phyloP scores from a whole-genome alignment of 805 yeast species.

The Candida sanyiensis region DNA sequence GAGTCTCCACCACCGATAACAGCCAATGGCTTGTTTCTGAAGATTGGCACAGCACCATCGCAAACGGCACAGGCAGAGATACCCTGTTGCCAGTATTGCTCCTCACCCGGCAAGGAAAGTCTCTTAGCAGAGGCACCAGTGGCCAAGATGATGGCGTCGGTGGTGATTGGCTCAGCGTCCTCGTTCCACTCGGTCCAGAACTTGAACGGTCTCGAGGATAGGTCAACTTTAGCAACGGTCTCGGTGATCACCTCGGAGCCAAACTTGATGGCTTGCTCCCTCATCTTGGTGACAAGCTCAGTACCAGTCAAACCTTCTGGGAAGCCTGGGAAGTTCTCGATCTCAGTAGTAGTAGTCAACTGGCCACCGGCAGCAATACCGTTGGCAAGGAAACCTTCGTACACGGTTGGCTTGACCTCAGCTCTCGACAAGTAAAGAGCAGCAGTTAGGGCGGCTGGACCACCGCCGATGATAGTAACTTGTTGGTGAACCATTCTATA shows the following conservation, averaged over 20 bases:
- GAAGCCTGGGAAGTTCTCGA: conserved; percentile 99
- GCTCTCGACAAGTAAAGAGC: conserved; percentile 97
- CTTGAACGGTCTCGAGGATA: conserved; percentile 86
- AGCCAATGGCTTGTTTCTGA: conserved; percentile 95
- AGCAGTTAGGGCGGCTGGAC: conserved; percentile 99
- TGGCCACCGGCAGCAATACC: conserved; percentile 99
- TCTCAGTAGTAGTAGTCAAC: conserved; percentile 96
- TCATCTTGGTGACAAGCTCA: conserved; percentile 90
- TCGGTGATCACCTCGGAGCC: conserved; percentile 95
- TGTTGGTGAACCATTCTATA: conserved; percentile 71
- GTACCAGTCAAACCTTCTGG: conserved; percentile 88
- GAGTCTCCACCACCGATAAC: conserved; percentile 99
- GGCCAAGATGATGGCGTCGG: conserved; percentile 89
- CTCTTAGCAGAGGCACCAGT: conserved; percentile 99
- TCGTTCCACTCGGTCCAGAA: conserved; percentile 96
- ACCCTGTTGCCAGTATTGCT: conserved; percentile 97
- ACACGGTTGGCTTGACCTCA: conserved; percentile 86
- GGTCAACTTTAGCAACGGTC: conserved; percentile 88
- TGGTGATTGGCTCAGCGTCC: conserved; percentile 83
- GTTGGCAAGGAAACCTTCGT: conserved; percentile 93
- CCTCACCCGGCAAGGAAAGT: conserved; percentile 92
- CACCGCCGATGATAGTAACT: conserved; percentile 90
- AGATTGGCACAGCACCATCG: conserved; percentile 99
- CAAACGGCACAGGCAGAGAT: conserved; percentile 99
- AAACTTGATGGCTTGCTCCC: conserved; percentile 76